Conservation (phyloP, 208 protist species). For the Trypanosoma vivax region DNA sequence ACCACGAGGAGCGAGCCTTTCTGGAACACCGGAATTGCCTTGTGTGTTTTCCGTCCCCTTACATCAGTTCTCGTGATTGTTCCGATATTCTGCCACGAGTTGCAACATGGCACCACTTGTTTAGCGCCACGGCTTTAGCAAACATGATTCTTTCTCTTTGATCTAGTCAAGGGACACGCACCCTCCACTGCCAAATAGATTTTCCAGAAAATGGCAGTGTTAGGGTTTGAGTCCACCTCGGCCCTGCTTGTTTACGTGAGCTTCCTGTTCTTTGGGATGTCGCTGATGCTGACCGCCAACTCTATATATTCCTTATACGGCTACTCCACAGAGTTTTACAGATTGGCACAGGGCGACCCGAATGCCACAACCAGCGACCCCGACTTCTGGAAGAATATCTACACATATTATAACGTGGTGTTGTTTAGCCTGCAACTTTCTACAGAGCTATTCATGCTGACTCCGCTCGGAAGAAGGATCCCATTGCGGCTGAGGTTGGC, state of each 20-base stretch:
- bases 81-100: no score
- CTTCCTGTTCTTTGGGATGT: conserved; percentile 78
- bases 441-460: conserved; percentile 40
- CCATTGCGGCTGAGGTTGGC: conserved; percentile 42
- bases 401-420: conserved; percentile 76
- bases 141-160: no score
- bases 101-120: no score
- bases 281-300: conserved; percentile 82
- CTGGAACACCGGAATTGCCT: no score
- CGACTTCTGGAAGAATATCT: conserved; percentile 66
- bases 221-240: conserved; percentile 48
- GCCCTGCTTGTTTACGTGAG: conserved; percentile 75
- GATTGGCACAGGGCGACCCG: conserved; percentile 46
- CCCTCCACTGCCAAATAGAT: no score
- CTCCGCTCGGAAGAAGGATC: conserved; percentile 36
- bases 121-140: no score
- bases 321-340: conserved; percentile 76
- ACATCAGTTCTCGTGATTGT: no score
- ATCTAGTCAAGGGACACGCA: no score
- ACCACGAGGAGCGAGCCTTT: no score
- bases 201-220: conserved; percentile 30
- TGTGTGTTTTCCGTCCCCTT: no score
- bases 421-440: conserved; percentile 58
- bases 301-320: conserved; percentile 71
- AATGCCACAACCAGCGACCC: conserved; percentile 30